Evolutionary conservation across 179 eudicot genomes (phyloP), one percentile per base, ranked within the genome.

Genomic region (Amaranthus tricolor): DNA sequence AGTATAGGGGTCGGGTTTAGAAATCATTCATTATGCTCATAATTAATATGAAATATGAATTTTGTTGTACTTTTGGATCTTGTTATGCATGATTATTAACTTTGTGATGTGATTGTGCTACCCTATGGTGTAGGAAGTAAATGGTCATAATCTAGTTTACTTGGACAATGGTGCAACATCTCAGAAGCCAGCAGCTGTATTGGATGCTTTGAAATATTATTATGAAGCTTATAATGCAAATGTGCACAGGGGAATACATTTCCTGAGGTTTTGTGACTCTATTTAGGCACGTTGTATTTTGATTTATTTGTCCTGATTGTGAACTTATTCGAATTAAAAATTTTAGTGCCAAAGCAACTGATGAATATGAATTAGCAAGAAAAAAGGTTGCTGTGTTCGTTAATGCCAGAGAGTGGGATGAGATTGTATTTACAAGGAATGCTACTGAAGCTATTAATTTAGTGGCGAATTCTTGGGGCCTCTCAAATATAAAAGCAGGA

Each of bases 371-470:
- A 78, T 79, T 88, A 65, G 97, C 99, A 14, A 89, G 99, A 67
- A 89, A 86, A 72, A 95, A 95, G 84, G 89, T 95, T 45, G 98
- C 98, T 53, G 73, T 88, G 76, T 95, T 95, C 80, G 82, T 95
- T 74, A 91, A 93, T 72, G 98, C 99, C n/a, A 76, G 85, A 24
- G 93, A 93, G 50, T 72, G 89, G 63, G 78, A 86, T 73, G 97
- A 95, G 84, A 88, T 95, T 60, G 79, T 95, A 65, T 95, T 95
- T 83, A 95, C 99, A 9, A 90, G 88, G 84, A 95, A 95, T 83
- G 99, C 99, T 73, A 93, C 99, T 2, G 99, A 95, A 82, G 99
- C 98, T 61, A 95, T 95, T 83, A 95, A 95, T 80, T 81, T 94
- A 76, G 98, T 95, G 60, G 97, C 98, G 61, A 82, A 93, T 78